phyloP scores from a whole-genome alignment of 2,329 filamentous ascomycete species.

The Fusarium compactum region DNA sequence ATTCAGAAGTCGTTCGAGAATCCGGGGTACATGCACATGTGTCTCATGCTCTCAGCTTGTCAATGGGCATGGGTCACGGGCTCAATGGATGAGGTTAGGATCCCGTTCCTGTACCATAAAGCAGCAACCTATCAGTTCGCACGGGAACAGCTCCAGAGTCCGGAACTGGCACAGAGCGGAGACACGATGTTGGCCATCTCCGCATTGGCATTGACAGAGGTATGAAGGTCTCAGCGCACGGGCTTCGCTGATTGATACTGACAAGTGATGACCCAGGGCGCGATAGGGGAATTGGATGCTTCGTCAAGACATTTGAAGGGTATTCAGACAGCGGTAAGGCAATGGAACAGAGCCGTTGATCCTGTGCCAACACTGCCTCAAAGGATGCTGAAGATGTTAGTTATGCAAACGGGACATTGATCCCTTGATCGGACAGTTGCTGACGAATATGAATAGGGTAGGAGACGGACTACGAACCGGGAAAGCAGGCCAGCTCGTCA shows the following conservation, averaged over 20 bases:
- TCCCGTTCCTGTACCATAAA: conserved; percentile 61
- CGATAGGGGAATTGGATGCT: conserved; percentile 58
- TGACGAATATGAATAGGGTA: conserved; percentile 51
- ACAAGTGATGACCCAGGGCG: conserved; percentile 50
- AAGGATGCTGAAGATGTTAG: conserved; percentile 54
- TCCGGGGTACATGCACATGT: conserved; percentile 60
- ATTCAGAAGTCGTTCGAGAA: conserved; percentile 59
- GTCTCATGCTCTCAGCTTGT: conserved; percentile 58
- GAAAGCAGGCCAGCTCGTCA: conserved; percentile 55
- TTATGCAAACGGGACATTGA: conserved; percentile 3
- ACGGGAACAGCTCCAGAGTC: conserved; percentile 56
- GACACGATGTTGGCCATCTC: conserved; percentile 59
- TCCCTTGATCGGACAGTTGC: conserved; percentile 8
- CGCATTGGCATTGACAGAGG: conserved; percentile 59
- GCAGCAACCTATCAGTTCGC: conserved; percentile 61
- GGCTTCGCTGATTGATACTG: conserved; percentile 6
- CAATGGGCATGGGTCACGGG: conserved; percentile 62
- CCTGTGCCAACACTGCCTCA: conserved; percentile 53
- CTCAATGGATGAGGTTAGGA: conserved; percentile 58
- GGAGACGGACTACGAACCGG: conserved; percentile 56
- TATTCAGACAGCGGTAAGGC: conserved; percentile 49
- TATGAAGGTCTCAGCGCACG: conserved; percentile 37
- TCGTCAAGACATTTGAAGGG: conserved; percentile 58
- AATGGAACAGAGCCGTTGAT: conserved; percentile 35
- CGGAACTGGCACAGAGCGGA: conserved; percentile 55